Evolutionary conservation across 345 rosid genomes (phyloP).

Genomic region (Chamaenerion angustifolium): DNA sequence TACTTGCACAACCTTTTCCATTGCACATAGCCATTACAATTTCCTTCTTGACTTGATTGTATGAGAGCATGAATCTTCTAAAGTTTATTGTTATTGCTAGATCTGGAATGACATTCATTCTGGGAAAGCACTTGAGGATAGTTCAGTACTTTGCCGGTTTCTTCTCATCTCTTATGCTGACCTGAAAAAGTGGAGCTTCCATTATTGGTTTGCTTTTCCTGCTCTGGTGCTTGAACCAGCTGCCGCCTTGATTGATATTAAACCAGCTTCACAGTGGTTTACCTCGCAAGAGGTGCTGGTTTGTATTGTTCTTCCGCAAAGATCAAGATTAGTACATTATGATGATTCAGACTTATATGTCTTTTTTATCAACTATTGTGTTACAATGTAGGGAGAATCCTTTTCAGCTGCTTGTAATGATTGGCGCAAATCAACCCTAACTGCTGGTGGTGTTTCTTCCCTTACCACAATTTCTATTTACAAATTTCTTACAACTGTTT

Average conservation of each 20-base stretch:
- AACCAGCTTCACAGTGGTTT: conserved; percentile 67
- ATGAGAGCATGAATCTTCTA: neutral
- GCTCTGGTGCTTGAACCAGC: conserved; percentile 81
- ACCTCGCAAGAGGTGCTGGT: conserved; percentile 60
- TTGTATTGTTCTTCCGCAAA: conserved; percentile 5
- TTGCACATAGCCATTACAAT: neutral
- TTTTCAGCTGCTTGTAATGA: conserved; percentile 66
- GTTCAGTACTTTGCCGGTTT: conserved; percentile 52
- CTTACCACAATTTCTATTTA: conserved; percentile 5
- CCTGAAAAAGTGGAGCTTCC: conserved; percentile 80
- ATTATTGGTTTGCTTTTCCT: conserved; percentile 87
- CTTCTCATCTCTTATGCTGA: conserved; percentile 82
- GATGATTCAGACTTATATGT: neutral
- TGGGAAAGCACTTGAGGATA: conserved; percentile 63
- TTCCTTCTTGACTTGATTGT: neutral
- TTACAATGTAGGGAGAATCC: conserved; percentile 44
- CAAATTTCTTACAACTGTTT: no score
- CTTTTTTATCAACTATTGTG: neutral
- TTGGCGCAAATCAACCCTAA: conserved; percentile 63
- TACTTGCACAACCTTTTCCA: no score
- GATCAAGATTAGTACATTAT: neutral
- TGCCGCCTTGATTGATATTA: conserved; percentile 48
- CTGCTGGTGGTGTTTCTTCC: conserved; percentile 32
- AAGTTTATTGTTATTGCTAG: conserved; percentile 22
- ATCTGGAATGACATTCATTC: conserved; percentile 85